Evolutionary conservation across 1,139 yeast genomes (phyloP), one percentile per base, ranked within the genome.

Genomic region (Dujonia santamariae): DNA sequence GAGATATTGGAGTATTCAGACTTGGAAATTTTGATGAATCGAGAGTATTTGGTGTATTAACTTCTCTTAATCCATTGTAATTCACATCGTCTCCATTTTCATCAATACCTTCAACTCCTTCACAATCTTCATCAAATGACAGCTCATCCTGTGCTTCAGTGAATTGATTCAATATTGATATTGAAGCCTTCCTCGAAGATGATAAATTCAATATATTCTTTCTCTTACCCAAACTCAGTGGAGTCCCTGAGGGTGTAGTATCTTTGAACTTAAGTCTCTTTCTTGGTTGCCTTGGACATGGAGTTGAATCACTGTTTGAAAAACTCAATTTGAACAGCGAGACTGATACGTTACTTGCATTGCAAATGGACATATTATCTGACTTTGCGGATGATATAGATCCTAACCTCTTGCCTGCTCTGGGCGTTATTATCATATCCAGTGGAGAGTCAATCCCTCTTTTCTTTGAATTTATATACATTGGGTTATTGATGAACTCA

Each of bases 271-370:
- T 54, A 26, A 59, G 42, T 36, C 50, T 55, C 45, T 59, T 60
- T 31, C 63, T 46, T 9, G 65, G 63, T 20, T 56, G 57, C 5
- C 45, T 40, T 5, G 67, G 67, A 41, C 67, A 61, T 4, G 67
- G 67, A 1, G 67, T 61, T 1, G 64, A 54, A 40, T 61, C 66
- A 23, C 58, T 53, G 23, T 46, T 54, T 16, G 59, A 45, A 30
- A 55, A 58, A 34, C 61, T 56, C 15, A 56, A 31, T 33, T 58
- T 57, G 30, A 51, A 40, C 14, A 17, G 30, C 8, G 30, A 27
- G 17, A 19, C 15, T 19, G 45, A 43, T n/a, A 48, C 41, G 15
- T 28, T 28, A 4, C 40, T 30, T 14, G 38, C 35, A 21, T 37
- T 39, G 19, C 30, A 25, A 12, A 30, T 23, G 8, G 43, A 35